Percentiles rank a stretch among this genome's conserved stretches.
Evolutionary conservation across 2,329 filamentous ascomycete species (phyloP).

Genomic region (Colletotrichum sp.): DNA sequence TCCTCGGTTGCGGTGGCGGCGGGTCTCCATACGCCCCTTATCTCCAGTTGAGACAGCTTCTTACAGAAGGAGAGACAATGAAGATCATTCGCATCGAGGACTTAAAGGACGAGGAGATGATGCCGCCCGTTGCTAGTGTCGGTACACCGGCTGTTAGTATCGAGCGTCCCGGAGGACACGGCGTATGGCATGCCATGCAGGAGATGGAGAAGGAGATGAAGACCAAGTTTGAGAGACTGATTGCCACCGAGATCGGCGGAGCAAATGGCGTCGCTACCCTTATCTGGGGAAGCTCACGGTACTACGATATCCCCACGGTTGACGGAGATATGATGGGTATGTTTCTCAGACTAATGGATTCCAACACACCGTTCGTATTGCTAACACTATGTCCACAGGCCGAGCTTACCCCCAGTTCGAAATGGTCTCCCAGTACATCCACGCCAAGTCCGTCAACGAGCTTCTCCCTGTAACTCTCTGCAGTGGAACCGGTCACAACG

Average conservation of each 20-base stretch:
- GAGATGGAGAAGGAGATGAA: constrained; percentile 12
- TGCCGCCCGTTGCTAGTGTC: constrained; percentile 25
- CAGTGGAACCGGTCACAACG: constrained; percentile 26
- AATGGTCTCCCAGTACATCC: constrained; percentile 32
- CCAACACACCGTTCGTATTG: constrained; percentile 25
- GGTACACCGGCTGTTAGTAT: constrained; percentile 27
- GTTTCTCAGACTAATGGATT: constrained; percentile 13
- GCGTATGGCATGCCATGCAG: constrained; percentile 18
- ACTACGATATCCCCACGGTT: constrained; percentile 38
- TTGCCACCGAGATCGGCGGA: constrained; percentile 50
- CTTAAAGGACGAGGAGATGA: constrained; percentile 23
- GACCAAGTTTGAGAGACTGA: constrained; percentile 16
- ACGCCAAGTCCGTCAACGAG: constrained; percentile 30
- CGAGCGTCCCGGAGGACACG: constrained; percentile 23
- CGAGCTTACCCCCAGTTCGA: constrained; percentile 31
- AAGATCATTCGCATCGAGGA: constrained; percentile 24
- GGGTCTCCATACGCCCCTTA: constrained; percentile 27
- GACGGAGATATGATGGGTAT: constrained; percentile 45
- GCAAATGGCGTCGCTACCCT: constrained; percentile 52
- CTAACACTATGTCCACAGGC: constrained; percentile 1
- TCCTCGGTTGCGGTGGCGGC: constrained; percentile 28
- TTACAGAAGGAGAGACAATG: constrained; percentile 23
- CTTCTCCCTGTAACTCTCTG: constrained; percentile 28
- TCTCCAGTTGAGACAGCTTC: constrained; percentile 22
- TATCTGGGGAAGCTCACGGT: constrained; percentile 39